Percentiles rank a stretch among this genome's conserved stretches.
These are phyloP conservation scores for Lipomyces mesembrius DNA, from an alignment of 805 yeast species.

Conservation along the genomic window DNA sequence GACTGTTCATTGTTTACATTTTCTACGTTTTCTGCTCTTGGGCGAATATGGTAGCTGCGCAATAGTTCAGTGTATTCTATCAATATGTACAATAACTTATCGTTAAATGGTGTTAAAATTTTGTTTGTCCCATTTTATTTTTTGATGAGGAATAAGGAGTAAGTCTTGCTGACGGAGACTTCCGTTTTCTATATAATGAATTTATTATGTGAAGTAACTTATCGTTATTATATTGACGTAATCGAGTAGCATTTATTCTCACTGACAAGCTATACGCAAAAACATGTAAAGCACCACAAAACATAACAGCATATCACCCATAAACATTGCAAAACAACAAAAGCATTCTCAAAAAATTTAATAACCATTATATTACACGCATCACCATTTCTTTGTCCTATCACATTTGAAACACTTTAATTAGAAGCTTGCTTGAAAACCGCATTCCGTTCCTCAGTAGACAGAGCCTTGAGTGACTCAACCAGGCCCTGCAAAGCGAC, in stretches of 20 bases:
- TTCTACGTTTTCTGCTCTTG: neutral
- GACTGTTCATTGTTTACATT: no score
- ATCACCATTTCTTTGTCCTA: neutral
- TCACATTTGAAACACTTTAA: neutral
- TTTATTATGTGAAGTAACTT: neutral
- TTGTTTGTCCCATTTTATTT: neutral
- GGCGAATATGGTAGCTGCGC: neutral
- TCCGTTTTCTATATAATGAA: neutral
- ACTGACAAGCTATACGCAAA: neutral
- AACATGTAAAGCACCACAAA: neutral
- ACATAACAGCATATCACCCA: neutral
- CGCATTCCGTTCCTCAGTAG: slow-evolving; percentile 45
- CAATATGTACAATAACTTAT: neutral
- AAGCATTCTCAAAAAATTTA: neutral
- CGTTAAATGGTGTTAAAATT: neutral
- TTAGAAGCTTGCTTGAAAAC: slow-evolving; percentile 38
- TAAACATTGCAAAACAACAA: neutral
- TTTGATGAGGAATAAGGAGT: neutral
- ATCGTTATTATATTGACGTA: neutral
- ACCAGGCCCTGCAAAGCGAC: slow-evolving; percentile 24
- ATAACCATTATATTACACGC: neutral
- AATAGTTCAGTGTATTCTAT: neutral
- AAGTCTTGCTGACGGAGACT: neutral
- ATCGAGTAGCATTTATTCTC: neutral
- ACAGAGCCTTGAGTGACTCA: slow-evolving; percentile 44